Percentiles rank a stretch among this genome's conserved stretches.
Conservation (phyloP, 192 early-diverging fungal genomes). For the Coemansia sp. region DNA sequence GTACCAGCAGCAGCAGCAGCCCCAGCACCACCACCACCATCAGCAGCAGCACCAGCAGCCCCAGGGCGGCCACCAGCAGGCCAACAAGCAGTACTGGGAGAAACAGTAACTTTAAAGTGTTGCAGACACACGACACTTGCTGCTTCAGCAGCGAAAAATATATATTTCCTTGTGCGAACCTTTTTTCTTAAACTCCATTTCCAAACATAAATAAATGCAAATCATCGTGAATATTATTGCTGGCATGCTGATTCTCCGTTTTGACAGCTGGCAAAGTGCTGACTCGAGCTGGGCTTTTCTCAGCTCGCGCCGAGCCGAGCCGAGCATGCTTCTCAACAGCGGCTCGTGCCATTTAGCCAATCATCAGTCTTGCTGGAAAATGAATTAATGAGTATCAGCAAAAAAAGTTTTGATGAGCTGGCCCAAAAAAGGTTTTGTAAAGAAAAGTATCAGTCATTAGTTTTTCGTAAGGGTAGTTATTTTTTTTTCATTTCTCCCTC, state of each 20-base stretch:
- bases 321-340: neutral
- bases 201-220: no score
- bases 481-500: neutral
- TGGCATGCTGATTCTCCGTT: no score
- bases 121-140: neutral
- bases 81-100: slow-evolving; percentile 47
- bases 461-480: neutral
- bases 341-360: neutral
- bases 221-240: no score
- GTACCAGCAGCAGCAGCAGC: slow-evolving; percentile 48
- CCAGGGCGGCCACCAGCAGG: slow-evolving; percentile 5
- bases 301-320: neutral
- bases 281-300: neutral
- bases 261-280: neutral
- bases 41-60: slow-evolving; percentile 8
- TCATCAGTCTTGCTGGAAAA: neutral
- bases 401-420: neutral
- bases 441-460: neutral
- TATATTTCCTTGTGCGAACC: neutral
- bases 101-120: slow-evolving; percentile 28
- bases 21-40: slow-evolving; percentile 22
- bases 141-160: neutral
- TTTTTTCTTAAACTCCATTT: slow-evolving; percentile 1
- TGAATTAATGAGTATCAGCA: neutral
- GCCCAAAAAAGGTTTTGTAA: neutral